phyloP scores from a whole-genome alignment of 2,329 filamentous ascomycete species.

The Lachnellula occidentalis region DNA sequence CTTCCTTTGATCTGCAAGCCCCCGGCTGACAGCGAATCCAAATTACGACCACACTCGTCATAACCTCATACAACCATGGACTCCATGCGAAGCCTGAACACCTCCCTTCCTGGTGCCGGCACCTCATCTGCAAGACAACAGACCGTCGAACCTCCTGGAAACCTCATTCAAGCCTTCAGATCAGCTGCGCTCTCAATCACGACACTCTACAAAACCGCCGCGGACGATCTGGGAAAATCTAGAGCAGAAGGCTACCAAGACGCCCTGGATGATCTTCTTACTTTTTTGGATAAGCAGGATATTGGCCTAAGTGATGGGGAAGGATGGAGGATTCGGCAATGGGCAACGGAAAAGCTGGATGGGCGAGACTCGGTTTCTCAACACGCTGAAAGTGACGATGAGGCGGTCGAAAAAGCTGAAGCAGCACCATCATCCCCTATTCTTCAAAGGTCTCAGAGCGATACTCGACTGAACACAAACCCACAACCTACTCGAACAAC shows the following conservation, averaged over 20 bases:
- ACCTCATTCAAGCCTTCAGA: constrained; percentile 84
- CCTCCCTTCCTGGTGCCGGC: constrained; percentile 45
- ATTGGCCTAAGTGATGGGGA: constrained; percentile 76
- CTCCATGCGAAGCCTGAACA: constrained; percentile 59
- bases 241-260: constrained; percentile 86
- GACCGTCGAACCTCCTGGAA: constrained; percentile 47
- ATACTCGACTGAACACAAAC: constrained; percentile 34
- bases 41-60: neutral
- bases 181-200: constrained; percentile 89
- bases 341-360: constrained; percentile 65
- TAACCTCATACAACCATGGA: constrained; percentile 43
- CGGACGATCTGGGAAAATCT: constrained; percentile 68
- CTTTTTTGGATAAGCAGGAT: constrained; percentile 76
- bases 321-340: constrained; percentile 55
- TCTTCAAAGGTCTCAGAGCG: constrained; percentile 43
- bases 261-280: constrained; percentile 82
- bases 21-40: neutral
- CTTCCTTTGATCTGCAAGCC: neutral
- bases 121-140: constrained; percentile 40
- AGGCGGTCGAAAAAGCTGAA: constrained; percentile 55
- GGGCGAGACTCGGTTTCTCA: constrained; percentile 51
- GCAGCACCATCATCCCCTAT: constrained; percentile 53
- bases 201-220: constrained; percentile 90
- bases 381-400: constrained; percentile 63
- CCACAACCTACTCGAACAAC: constrained; percentile 28